These are phyloP conservation scores for Barbarea vulgaris DNA, from an alignment of 345 rosid genomes.

Conservation along the genomic window DNA sequence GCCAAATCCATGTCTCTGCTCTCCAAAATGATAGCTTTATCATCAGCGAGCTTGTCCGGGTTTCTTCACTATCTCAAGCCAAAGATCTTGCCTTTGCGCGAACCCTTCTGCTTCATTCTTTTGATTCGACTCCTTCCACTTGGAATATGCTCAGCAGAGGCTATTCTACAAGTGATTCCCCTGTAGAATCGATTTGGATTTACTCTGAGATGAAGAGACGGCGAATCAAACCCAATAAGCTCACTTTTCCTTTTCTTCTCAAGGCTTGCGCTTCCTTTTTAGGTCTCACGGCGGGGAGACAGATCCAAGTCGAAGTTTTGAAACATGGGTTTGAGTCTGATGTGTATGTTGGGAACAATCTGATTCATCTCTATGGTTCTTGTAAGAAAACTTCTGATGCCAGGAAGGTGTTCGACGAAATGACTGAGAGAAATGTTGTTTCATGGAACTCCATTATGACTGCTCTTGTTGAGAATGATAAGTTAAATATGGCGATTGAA, in stretches of 20 bases:
- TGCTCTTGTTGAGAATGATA: conserved; percentile 52
- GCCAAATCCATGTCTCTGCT: conserved; percentile 57
- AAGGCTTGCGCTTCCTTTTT: conserved; percentile 60
- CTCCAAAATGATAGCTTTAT: conserved; percentile 56
- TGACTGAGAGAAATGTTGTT: conserved; percentile 62
- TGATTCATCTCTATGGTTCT: conserved; percentile 70
- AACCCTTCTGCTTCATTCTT: conserved; percentile 46
- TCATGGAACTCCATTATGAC: conserved; percentile 84
- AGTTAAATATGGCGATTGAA: conserved; percentile 48
- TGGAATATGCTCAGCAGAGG: conserved; percentile 75
- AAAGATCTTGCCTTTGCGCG: conserved; percentile 52
- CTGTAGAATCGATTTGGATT: conserved; percentile 55
- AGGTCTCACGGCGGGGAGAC: conserved; percentile 61
- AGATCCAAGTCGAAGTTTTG: conserved; percentile 61
- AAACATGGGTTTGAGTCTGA: conserved; percentile 68
- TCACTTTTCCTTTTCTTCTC: conserved; percentile 72
- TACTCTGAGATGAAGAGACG: conserved; percentile 62
- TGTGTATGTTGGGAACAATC: conserved; percentile 64
- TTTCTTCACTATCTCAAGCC: conserved; percentile 55
- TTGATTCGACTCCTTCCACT: conserved; percentile 48
- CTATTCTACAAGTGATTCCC: conserved; percentile 56
- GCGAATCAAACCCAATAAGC: conserved; percentile 59
- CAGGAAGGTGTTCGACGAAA: conserved; percentile 68
- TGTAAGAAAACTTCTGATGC: conserved; percentile 62
- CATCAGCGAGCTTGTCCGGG: conserved; percentile 52